These are phyloP conservation scores for Diplocarpon mali DNA, from an alignment of 2,329 filamentous ascomycete species.

Conservation along the genomic window DNA sequence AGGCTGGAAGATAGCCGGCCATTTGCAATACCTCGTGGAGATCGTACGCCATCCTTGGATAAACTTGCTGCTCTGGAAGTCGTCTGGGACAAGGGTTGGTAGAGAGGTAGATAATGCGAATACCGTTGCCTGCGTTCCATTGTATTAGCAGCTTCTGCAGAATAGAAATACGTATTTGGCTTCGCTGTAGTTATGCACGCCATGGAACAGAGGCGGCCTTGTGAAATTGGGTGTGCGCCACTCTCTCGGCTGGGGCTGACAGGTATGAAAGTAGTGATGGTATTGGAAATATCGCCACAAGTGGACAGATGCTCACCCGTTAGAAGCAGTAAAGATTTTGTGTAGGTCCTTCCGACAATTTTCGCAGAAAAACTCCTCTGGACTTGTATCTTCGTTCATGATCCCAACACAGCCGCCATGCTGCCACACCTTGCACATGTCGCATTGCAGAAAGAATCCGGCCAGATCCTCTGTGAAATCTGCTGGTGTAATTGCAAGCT, in stretches of 20 bases:
- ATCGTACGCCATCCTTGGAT: constrained; percentile 49
- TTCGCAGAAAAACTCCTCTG: constrained; percentile 97
- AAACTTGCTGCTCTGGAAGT: constrained; percentile 54
- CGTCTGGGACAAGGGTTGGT: constrained; percentile 40
- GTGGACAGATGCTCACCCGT: constrained; percentile 57
- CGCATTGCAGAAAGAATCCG: constrained; percentile 95
- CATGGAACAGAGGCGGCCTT: constrained; percentile 23
- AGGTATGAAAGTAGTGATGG: constrained; percentile 7
- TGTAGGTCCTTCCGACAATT: constrained; percentile 87
- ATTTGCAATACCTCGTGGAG: constrained; percentile 44
- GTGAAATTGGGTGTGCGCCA: constrained; percentile 27
- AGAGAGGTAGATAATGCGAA: constrained; percentile 53
- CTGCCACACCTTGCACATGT: constrained; percentile 96
- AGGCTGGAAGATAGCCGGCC: constrained; percentile 36
- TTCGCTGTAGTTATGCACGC: constrained; percentile 7
- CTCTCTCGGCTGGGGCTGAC: constrained; percentile 24
- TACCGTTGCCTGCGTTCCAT: constrained; percentile 46
- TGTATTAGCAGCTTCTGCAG: constrained; percentile 29
- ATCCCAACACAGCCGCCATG: constrained; percentile 97
- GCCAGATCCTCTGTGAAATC: constrained; percentile 64
- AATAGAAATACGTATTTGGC: constrained; percentile 5
- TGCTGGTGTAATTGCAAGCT: constrained; percentile 44
- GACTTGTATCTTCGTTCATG: constrained; percentile 83
- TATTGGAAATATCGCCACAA: constrained; percentile 1
- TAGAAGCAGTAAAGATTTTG: constrained; percentile 66